Percentiles rank a stretch among this genome's conserved stretches.
These are phyloP conservation scores for Sugiyamaella japonica DNA, from an alignment of 1,139 yeast species.

Conservation along the genomic window DNA sequence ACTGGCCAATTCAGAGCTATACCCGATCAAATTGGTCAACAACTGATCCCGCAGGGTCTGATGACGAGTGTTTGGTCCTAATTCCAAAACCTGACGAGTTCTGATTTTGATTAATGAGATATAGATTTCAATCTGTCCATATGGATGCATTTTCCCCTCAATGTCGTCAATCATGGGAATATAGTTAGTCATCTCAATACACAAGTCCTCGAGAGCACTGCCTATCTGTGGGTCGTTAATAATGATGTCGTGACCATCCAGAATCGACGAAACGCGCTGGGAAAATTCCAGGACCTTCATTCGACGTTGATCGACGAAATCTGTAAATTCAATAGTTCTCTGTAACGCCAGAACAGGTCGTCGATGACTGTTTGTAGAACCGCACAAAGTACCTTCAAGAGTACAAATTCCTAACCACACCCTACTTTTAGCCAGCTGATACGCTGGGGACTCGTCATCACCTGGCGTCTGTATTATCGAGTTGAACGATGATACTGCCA, in stretches of 20 bases:
- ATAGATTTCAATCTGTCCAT: constrained; percentile 18
- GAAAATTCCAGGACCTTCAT: constrained; percentile 5
- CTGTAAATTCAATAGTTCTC: constrained; percentile 9
- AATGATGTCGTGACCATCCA: constrained; percentile 1
- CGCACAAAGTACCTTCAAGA: constrained; percentile 14
- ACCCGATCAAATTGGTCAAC: constrained; percentile 3
- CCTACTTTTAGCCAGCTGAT: background rate
- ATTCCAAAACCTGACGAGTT: constrained; percentile 15
- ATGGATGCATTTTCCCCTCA: constrained; percentile 18
- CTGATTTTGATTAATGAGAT: constrained; percentile 14
- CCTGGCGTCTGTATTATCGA: constrained; percentile 4
- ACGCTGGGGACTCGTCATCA: constrained; percentile 1
- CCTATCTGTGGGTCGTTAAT: background rate
- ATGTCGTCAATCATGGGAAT: constrained; percentile 7
- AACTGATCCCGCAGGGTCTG: constrained; percentile 4
- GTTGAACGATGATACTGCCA: constrained; percentile 7
- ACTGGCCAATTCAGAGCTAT: constrained; percentile 11
- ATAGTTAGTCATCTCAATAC: constrained; percentile 13
- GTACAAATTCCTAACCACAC: constrained; percentile 15
- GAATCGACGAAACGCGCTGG: constrained; percentile 5
- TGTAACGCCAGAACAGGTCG: constrained; percentile 8
- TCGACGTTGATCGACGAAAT: constrained; percentile 13
- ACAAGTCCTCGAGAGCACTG: constrained; percentile 7
- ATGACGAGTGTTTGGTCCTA: constrained; percentile 10
- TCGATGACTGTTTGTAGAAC: constrained; percentile 5